Conservation (phyloP, 768 basidiomycete genomes). For the Termitomyces sp. region DNA sequence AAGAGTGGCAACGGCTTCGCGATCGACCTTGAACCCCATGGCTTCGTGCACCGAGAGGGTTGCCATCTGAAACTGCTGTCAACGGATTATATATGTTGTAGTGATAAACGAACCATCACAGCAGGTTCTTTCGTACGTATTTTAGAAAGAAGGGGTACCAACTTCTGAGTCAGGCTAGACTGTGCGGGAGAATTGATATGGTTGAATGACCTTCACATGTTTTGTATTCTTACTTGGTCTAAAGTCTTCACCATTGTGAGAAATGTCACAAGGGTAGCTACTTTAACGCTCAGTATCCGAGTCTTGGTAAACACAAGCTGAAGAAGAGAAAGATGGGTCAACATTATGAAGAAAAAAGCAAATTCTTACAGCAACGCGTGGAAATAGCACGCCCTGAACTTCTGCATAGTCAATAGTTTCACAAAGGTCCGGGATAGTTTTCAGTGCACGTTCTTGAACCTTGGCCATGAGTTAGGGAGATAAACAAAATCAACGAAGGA, state of each 20-base stretch:
- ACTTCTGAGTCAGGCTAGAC: conserved; percentile 88
- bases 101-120: conserved; percentile 62
- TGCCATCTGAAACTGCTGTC: conserved; percentile 55
- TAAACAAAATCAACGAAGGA: not conserved
- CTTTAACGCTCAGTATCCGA: conserved; percentile 84
- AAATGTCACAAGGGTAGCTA: conserved; percentile 81
- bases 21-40: conserved; percentile 92
- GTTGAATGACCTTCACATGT: not conserved
- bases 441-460: conserved; percentile 91
- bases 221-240: conserved; percentile 60
- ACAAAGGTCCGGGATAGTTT: conserved; percentile 79
- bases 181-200: conserved; percentile 19
- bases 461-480: conserved; percentile 19
- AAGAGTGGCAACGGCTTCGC: conserved; percentile 85
- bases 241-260: conserved; percentile 83
- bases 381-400: conserved; percentile 85
- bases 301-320: conserved; percentile 94
- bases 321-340: not conserved
- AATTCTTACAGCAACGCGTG: conserved; percentile 73
- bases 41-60: conserved; percentile 89
- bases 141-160: conserved; percentile 90
- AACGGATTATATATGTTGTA: not conserved
- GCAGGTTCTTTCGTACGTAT: conserved; percentile 95
- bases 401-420: conserved; percentile 95
- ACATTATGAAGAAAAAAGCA: not conserved